Evolutionary conservation across 768 basidiomycete species (phyloP), one percentile per base, ranked within the genome.

Genomic region (Xanthoconium stramineum): DNA sequence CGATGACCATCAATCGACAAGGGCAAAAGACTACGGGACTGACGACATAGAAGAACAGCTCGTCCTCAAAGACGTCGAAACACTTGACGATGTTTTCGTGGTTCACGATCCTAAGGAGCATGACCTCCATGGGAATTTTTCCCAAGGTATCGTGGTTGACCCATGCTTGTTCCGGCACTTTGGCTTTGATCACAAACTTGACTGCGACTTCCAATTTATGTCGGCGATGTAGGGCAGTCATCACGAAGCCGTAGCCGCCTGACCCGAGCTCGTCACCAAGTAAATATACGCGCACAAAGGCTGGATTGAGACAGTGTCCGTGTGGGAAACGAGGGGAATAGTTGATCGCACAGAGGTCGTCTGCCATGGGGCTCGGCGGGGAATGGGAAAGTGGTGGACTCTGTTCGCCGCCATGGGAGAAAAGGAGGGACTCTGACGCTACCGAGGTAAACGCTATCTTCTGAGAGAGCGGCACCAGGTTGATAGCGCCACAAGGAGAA

Each of bases 241-340:
- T 90, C 29, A 98, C 95, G 69, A 98, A 97, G 3, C 94, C 94
- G 68, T 94, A 98, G 17, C 94, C 94, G 43, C 95, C 95, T 11
- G 86, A 85, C 40, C 95, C 95, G 28, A 98, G 79, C 68, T 91
- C 87, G 61, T 89, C 89, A 37, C 80, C 81, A 24, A 90, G 81
- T 37, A 75, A 68, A 63, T 90, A 92, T 46, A 65, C 66, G 40
- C 72, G 74, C 47, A 82, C 81, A 62, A 93, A 93, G 43, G 76
- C 74, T 7, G 78, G 65, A 63, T 85, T 77, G 46, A 93, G 79
- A 36, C 66, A 65, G 69, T 93, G 89, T 2, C 78, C 80, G 5
- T 68, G 63, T 2, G 85, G 83, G 64, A 93, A 91, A 20, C 78
- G 78, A 33, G 71, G 72, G 14, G 81, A 81, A 59, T 80, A 68